A percentile compares a stretch with the other conserved stretches of the same genome.
phyloP scores from a whole-genome alignment of 768 basidiomycete genomes.

The Termitomyces sp. region DNA sequence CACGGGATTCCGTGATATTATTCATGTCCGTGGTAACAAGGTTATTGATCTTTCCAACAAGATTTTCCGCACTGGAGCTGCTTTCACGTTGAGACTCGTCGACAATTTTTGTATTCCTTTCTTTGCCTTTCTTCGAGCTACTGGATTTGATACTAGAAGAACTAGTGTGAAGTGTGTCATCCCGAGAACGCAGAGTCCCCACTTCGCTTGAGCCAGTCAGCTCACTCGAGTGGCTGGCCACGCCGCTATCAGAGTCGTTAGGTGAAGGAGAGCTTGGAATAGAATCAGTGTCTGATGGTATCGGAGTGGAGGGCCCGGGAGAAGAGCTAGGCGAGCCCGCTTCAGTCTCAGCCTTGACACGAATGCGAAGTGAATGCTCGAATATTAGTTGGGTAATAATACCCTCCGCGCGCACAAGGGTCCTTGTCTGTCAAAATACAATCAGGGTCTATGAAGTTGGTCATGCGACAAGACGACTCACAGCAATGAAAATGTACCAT shows the following conservation, averaged over 20 bases:
- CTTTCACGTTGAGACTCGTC: slow-evolving; percentile 6
- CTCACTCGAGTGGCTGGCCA: slow-evolving; percentile 1
- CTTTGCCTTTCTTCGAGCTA: slow-evolving; percentile 11
- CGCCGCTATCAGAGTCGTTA: slow-evolving; percentile 3
- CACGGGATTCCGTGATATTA: slow-evolving; percentile 31
- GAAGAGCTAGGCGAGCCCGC: slow-evolving; percentile 7
- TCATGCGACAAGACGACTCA: slow-evolving; percentile 10
- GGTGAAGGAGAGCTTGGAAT: background rate
- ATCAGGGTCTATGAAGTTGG: background rate
- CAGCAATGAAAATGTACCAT: slow-evolving; percentile 50
- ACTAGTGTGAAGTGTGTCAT: slow-evolving; percentile 14
- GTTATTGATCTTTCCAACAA: slow-evolving; percentile 77
- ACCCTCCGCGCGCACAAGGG: slow-evolving; percentile 44
- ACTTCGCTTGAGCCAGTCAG: slow-evolving; percentile 7
- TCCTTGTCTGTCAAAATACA: slow-evolving; percentile 34
- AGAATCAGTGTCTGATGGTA: slow-evolving; percentile 13
- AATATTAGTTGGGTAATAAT: slow-evolving; percentile 38
- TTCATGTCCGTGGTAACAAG: slow-evolving; percentile 61
- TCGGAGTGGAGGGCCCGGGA: slow-evolving; percentile 7
- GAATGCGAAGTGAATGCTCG: slow-evolving; percentile 52
- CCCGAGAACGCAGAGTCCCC: slow-evolving; percentile 17
- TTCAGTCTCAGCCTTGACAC: slow-evolving; percentile 46
- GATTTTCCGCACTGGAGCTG: slow-evolving; percentile 33
- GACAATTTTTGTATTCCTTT: slow-evolving; percentile 3
- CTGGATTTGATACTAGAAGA: slow-evolving; percentile 13